Evolutionary conservation across 2,329 filamentous ascomycete genomes (phyloP).

Genomic region (Colletotrichum graminicola): DNA sequence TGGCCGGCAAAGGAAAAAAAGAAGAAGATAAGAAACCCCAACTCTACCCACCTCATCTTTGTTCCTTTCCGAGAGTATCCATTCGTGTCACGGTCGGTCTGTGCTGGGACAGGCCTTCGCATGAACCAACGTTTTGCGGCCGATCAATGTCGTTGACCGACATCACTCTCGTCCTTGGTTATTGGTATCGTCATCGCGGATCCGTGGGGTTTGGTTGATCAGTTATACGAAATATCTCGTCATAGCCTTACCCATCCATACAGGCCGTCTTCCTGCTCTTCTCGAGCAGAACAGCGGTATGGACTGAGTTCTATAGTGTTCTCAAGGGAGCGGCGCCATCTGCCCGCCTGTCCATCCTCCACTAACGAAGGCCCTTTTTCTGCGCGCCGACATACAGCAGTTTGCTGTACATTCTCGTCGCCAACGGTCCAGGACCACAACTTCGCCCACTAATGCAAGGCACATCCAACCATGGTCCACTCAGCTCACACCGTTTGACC

Average conservation of each 20-base stretch:
- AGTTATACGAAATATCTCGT: conserved; percentile 10
- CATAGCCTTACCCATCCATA: background rate
- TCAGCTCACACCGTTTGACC: conserved; percentile 15
- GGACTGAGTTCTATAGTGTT: background rate
- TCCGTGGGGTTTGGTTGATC: conserved; percentile 7
- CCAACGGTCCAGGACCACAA: conserved; percentile 30
- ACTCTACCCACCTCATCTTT: no score
- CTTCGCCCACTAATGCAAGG: conserved; percentile 40
- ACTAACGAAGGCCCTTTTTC: background rate
- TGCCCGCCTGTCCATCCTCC: conserved; percentile 11
- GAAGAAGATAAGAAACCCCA: no score
- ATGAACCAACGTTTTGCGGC: conserved; percentile 4
- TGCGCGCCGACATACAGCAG: background rate
- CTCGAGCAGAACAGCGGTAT: background rate
- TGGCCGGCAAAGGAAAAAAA: background rate
- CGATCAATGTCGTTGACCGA: conserved; percentile 12
- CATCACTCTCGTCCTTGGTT: background rate
- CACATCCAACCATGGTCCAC: conserved; percentile 38
- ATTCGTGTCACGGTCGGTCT: conserved; percentile 18
- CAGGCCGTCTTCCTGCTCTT: background rate
- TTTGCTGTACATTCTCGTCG: conserved; percentile 22
- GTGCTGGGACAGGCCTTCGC: conserved; percentile 30
- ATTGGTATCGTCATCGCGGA: conserved; percentile 26
- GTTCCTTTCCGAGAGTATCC: no score
- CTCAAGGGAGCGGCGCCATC: conserved; percentile 22